Base-by-base conservation (phyloP, 495 filamentous ascomycete genomes). In the Daldinia vernicosa region DNA sequence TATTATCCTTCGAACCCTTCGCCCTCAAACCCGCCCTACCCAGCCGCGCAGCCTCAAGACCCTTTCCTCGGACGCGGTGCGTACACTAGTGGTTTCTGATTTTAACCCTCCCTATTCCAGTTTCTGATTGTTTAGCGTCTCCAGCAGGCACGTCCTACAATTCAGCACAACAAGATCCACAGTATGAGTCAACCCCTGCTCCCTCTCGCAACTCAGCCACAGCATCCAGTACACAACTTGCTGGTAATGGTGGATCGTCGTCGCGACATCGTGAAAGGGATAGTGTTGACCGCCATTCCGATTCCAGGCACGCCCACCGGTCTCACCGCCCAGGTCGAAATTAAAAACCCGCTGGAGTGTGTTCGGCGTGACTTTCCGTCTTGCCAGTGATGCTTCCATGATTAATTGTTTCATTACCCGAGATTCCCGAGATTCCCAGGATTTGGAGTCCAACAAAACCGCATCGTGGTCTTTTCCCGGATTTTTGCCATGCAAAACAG, bases 101-200 rank as follows among this genome's bases (percentile, higher is more conserved):
- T 71, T 67, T 69, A 32, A 69, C 61, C 62, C 57, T 55, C 65
- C 65, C 66, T 47, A 66, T 69, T 55, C 58, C 66, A 64, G 71
- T 77, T 76, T 85, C 83, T 85, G 82, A 85, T 82, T 79, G 77
- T 80, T 79, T 84, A 84, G 83, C 80, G 72, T 82, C 81, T 77
- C 80, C 83, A 75, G 81, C 81, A 84, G 80, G 81, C 78, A 74
- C 81, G 75, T 65, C 79, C 68, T 84, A 80, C 75, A 69, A 71
- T 66, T 70, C 80, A 67, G 60, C 78, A 61, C 50, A 45, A 45
- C 69, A 74, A 77, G 74, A 76, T 56, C 71, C 61, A 72, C 76
- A 77, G 74, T 78, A 79, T 77, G 77, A 76, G 45, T 71, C 53
- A 45, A 66, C 74, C 68, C 73, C 78, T 70, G 70, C 75, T 66